These are phyloP conservation scores for Cupressus sempervirens DNA, from an alignment of 75 land plant species.

Conservation along the genomic window DNA sequence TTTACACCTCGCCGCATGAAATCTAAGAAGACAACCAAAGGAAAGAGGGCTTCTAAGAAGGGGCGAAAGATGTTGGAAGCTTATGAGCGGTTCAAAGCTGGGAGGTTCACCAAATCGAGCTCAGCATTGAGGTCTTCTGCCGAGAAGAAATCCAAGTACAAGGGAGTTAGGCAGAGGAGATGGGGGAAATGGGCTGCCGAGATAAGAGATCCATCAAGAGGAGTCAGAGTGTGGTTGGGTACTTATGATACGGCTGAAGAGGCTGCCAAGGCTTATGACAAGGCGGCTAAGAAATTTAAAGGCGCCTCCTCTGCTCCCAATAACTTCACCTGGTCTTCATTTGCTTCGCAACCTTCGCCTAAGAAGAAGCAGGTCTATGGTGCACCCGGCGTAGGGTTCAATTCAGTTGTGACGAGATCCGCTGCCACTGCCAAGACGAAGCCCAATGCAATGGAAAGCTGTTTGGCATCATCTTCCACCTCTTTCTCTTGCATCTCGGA, in stretches of 20 bases:
- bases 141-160: conserved; percentile 5
- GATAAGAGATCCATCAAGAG: conserved; percentile 43
- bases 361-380: background rate
- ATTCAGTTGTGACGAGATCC: conserved; percentile 9
- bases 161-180: conserved; percentile 42
- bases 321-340: conserved; percentile 17
- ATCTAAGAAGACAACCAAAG: background rate
- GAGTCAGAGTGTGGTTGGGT: conserved; percentile 41
- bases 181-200: conserved; percentile 56
- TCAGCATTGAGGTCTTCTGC: background rate
- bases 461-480: conserved; percentile 5
- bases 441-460: background rate
- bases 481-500: conserved; percentile 15
- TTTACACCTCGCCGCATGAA: background rate
- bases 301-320: conserved; percentile 34
- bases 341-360: background rate
- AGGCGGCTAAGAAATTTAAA: conserved; percentile 34
- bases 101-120: background rate
- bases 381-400: background rate
- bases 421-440: conserved; percentile 2
- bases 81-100: conserved; percentile 2
- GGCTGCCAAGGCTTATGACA: conserved; percentile 43
- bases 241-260: conserved; percentile 44
- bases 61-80: background rate
- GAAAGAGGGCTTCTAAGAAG: background rate